Conservation (phyloP, 768 basidiomycete genomes). For the Lactifluus pinguis region DNA sequence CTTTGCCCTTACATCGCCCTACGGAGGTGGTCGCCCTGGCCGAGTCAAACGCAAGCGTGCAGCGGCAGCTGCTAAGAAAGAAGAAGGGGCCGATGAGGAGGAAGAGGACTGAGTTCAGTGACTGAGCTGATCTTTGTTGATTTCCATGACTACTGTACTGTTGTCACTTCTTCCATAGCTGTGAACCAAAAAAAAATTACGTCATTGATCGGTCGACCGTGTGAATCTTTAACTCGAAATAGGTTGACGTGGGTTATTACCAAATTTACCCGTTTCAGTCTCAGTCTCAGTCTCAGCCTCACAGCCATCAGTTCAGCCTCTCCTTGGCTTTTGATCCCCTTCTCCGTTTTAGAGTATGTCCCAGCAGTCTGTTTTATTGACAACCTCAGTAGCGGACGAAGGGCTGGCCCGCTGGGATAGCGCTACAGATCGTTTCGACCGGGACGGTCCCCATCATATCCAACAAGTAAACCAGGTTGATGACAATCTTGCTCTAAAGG, state of each 20-base stretch:
- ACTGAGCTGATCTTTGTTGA: background rate
- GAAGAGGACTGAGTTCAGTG: slow-evolving; percentile 60
- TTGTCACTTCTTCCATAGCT: background rate
- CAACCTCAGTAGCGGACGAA: slow-evolving; percentile 31
- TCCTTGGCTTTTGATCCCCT: background rate
- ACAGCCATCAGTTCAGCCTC: background rate
- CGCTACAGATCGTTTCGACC: background rate
- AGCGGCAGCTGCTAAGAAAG: slow-evolving; percentile 84
- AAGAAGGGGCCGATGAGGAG: slow-evolving; percentile 82
- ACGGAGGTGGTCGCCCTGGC: slow-evolving; percentile 88
- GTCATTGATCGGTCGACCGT: background rate
- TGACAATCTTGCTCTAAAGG: slow-evolving; percentile 21
- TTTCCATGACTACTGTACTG: background rate
- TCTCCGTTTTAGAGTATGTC: background rate
- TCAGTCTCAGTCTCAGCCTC: background rate
- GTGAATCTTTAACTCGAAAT: background rate
- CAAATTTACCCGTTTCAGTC: background rate
- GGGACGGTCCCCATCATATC: slow-evolving; percentile 3
- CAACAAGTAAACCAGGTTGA: slow-evolving; percentile 9
- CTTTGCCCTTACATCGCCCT: slow-evolving; percentile 94
- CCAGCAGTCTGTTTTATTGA: slow-evolving; percentile 13
- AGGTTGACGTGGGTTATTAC: background rate
- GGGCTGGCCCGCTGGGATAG: slow-evolving; percentile 24
- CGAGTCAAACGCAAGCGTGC: slow-evolving; percentile 99
- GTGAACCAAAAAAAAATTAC: background rate